Conservation (phyloP, 345 rosid species). For the Murraya koenigii region DNA sequence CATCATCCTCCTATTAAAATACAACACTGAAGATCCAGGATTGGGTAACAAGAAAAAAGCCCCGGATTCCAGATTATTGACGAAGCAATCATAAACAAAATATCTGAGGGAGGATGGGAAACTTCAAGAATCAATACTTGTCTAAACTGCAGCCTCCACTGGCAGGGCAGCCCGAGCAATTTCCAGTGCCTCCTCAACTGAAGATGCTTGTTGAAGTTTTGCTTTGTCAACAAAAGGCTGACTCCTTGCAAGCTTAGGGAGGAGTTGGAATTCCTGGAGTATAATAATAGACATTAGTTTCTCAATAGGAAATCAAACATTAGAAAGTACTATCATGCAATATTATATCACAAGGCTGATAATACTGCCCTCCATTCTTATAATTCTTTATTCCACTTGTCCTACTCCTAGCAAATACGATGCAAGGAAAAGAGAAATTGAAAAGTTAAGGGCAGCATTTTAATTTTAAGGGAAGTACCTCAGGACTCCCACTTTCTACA, state of each 20-base stretch:
- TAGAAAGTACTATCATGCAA: neutral
- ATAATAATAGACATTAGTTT: neutral
- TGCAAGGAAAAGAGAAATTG: neutral
- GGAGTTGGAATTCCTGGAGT: constrained; percentile 76
- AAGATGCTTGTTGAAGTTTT: constrained; percentile 72
- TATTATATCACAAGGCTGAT: neutral
- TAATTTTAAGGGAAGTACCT: constrained; percentile 44
- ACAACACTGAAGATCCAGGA: neutral
- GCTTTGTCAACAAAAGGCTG: constrained; percentile 74
- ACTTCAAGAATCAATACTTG: neutral
- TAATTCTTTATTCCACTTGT: neutral
- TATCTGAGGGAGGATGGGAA: neutral
- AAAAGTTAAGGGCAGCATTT: neutral
- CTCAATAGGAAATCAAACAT: neutral
- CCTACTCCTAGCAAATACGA: too few relatives aligned
- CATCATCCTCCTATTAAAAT: neutral
- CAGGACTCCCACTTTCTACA: constrained; percentile 90
- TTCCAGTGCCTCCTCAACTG: constrained; percentile 83
- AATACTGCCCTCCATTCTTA: neutral
- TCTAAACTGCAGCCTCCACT: constrained; percentile 23
- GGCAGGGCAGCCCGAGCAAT: constrained; percentile 54
- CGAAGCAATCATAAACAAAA: neutral
- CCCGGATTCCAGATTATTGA: constrained; percentile 7
- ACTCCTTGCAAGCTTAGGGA: constrained; percentile 76
- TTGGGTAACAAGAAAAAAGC: neutral